These are phyloP conservation scores for Hansenula anomala DNA, from an alignment of 1,139 yeast genomes.

Conservation along the genomic window DNA sequence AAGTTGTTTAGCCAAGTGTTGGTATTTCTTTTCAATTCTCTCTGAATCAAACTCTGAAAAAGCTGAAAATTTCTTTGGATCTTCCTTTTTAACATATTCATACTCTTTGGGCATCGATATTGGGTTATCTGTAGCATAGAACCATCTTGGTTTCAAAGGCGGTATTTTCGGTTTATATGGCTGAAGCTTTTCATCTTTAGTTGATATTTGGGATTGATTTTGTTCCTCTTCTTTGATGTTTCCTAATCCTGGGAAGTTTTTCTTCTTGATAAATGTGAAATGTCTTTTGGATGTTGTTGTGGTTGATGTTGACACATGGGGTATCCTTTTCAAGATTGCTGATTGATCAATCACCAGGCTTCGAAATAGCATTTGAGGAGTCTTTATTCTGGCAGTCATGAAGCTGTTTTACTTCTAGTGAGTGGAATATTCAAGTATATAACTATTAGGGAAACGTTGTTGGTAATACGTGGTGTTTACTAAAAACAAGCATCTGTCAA, in stretches of 20 bases:
- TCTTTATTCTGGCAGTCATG: too few relatives aligned
- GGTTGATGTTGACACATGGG: neutral
- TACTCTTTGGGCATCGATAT: slow-evolving; percentile 58
- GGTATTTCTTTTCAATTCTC: slow-evolving; percentile 50
- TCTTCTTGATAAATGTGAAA: slow-evolving; percentile 1
- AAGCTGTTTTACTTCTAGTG: too few relatives aligned
- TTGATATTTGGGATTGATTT: neutral
- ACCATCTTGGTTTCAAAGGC: slow-evolving; percentile 44
- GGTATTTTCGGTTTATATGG: slow-evolving; percentile 7
- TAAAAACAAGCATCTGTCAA: too few relatives aligned
- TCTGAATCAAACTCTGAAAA: slow-evolving; percentile 62
- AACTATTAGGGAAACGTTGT: too few relatives aligned
- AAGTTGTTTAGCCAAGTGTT: slow-evolving; percentile 8
- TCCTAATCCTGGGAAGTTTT: neutral
- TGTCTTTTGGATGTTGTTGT: neutral
- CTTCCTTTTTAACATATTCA: slow-evolving; percentile 39
- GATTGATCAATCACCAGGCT: too few relatives aligned
- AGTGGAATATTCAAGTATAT: too few relatives aligned
- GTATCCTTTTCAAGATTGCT: neutral
- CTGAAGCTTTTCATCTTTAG: slow-evolving; percentile 5
- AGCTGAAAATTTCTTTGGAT: slow-evolving; percentile 62
- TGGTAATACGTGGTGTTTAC: too few relatives aligned
- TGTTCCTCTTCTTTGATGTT: neutral
- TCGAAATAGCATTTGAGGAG: too few relatives aligned
- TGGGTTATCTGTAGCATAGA: slow-evolving; percentile 79